phyloP scores from a whole-genome alignment of 306 rosid genomes.

The Sicyos baderoa region DNA sequence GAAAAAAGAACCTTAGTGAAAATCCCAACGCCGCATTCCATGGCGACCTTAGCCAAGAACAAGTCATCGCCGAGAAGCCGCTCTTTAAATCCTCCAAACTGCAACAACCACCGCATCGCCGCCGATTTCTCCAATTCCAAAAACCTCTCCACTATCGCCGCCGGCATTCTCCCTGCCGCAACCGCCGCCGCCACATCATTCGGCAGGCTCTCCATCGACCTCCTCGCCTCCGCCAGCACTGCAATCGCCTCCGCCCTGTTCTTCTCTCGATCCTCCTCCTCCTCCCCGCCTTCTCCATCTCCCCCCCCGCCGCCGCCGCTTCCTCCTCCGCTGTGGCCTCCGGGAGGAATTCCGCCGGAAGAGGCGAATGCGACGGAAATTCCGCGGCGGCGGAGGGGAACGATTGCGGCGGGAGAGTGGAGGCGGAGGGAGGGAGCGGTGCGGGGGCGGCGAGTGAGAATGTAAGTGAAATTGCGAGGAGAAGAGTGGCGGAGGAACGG shows the following conservation, averaged over 20 bases:
- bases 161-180: conserved; percentile 62
- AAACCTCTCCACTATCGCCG: conserved; percentile 53
- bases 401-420: background rate
- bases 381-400: background rate
- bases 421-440: conserved; percentile 18
- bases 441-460: background rate
- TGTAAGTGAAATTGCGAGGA: background rate
- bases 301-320: conserved; percentile 11
- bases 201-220: conserved; percentile 60
- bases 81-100: conserved; percentile 79
- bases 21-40: conserved; percentile 77
- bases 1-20: conserved; percentile 58
- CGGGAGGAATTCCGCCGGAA: conserved; percentile 25
- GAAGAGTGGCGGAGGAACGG: conserved; percentile 23
- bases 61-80: conserved; percentile 84
- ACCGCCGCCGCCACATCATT: conserved; percentile 66
- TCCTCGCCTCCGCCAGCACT: conserved; percentile 52
- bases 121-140: conserved; percentile 61
- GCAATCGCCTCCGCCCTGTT: conserved; percentile 57
- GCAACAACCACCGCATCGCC: conserved; percentile 54
- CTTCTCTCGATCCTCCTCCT: conserved; percentile 38
- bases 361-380: conserved; percentile 19
- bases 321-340: conserved; percentile 4
- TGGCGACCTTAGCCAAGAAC: conserved; percentile 74
- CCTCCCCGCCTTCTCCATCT: conserved; percentile 19